Conservation (phyloP, 2,329 filamentous ascomycete species). For the Botrytis cinerea region DNA sequence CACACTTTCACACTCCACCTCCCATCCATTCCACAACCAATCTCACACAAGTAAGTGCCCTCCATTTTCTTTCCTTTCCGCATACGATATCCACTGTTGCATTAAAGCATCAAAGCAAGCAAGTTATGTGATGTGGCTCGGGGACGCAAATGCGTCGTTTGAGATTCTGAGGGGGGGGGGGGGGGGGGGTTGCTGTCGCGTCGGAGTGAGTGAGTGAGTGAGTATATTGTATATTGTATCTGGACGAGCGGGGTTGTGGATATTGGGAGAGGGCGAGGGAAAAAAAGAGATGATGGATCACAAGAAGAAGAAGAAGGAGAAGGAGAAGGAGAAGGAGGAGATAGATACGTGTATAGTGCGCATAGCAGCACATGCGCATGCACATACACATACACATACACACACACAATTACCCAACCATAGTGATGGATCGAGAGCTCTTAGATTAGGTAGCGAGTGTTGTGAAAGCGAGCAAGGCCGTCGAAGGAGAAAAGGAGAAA, state of each 20-base stretch:
- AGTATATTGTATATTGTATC: slow-evolving; percentile 55
- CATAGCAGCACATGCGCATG: slow-evolving; percentile 48
- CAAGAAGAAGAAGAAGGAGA: slow-evolving; percentile 47
- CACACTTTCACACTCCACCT: too few species aligned
- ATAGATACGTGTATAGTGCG: slow-evolving; percentile 44
- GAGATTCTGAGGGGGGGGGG: slow-evolving; percentile 44
- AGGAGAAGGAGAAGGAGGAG: too few species aligned
- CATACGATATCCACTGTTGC: background rate
- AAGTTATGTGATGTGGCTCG: slow-evolving; percentile 49
- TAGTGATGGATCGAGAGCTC: slow-evolving; percentile 52
- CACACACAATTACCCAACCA: slow-evolving; percentile 45
- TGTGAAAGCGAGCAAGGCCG: slow-evolving; percentile 59
- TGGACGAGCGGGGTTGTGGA: too few species aligned
- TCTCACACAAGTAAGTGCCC: slow-evolving; percentile 43
- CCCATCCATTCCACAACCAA: slow-evolving; percentile 44
- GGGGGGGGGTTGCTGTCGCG: slow-evolving; percentile 51
- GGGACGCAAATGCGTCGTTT: slow-evolving; percentile 52
- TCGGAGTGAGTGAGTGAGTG: background rate
- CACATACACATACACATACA: too few species aligned
- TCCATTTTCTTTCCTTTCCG: slow-evolving; percentile 46
- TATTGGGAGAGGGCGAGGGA: too few species aligned
- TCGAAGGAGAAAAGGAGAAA: slow-evolving; percentile 52
- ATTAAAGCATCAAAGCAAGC: slow-evolving; percentile 25
- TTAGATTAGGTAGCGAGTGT: slow-evolving; percentile 56
- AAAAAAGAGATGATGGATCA: slow-evolving; percentile 42